Conservation (phyloP, 176 grass and related monocot genomes). For the Tuctoria greenei region DNA sequence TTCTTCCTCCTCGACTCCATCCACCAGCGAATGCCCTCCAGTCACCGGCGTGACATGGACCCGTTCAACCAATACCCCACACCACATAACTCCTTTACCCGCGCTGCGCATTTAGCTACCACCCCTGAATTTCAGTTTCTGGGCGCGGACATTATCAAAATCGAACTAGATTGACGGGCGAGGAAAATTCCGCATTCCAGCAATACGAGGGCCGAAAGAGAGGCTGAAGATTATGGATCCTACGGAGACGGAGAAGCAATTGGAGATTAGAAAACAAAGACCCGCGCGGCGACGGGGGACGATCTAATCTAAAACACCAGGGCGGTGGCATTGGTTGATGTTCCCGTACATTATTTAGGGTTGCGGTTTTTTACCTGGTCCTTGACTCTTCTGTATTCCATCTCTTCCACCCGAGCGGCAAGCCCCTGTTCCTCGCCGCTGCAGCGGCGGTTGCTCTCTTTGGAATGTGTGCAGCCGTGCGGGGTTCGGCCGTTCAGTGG, state of each 20-base stretch:
- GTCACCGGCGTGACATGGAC: too few species aligned
- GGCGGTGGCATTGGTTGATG: neutral
- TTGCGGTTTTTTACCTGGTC: slow-evolving; percentile 49
- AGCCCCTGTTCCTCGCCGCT: neutral
- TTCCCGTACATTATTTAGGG: neutral
- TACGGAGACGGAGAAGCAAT: neutral
- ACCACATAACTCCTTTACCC: neutral
- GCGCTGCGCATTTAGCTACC: neutral
- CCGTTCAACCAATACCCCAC: too few species aligned
- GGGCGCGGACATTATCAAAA: neutral
- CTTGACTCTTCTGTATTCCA: slow-evolving; percentile 64
- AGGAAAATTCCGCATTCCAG: neutral
- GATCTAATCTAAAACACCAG: slow-evolving; percentile 24
- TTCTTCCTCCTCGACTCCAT: too few species aligned
- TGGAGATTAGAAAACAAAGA: neutral
- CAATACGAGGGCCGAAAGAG: neutral
- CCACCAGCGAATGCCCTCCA: too few species aligned
- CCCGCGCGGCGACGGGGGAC: neutral
- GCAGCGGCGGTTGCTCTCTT: slow-evolving; percentile 4
- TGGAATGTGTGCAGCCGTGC: neutral
- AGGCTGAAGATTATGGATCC: neutral
- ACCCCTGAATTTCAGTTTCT: neutral
- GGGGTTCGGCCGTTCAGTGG: neutral
- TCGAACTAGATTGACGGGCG: neutral
- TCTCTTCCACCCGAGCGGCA: slow-evolving; percentile 17